A percentile compares a stretch with the other conserved stretches of the same genome.
phyloP scores from a whole-genome alignment of 23 red algal species.

The Agarophyton chilense region DNA sequence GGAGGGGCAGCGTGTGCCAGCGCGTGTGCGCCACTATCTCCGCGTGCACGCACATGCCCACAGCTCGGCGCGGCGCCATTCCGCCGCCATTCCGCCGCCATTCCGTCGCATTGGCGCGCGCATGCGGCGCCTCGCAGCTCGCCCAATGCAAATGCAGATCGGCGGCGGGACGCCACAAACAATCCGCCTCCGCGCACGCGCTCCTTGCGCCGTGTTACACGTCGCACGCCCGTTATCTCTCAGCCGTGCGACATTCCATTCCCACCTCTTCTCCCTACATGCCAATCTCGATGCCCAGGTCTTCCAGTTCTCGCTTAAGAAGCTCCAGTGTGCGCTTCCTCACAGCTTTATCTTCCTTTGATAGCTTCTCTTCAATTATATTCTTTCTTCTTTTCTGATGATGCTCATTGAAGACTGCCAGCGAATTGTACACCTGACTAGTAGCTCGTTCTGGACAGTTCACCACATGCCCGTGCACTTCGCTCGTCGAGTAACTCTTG shows the following conservation, averaged over 20 bases:
- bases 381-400: neutral
- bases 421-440: neutral
- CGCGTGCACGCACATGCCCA: neutral
- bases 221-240: neutral
- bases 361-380: neutral
- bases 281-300: neutral
- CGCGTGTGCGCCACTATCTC: too few relatives aligned
- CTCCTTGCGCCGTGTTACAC: neutral
- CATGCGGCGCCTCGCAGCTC: neutral
- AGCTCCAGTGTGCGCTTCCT: conserved; percentile 12
- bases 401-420: neutral
- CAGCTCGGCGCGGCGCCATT: neutral
- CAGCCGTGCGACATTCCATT: too few relatives aligned
- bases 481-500: neutral
- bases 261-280: neutral
- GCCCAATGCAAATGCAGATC: conserved; percentile 8
- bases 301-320: conserved; percentile 4
- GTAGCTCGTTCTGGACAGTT: neutral
- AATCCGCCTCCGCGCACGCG: conserved; percentile 5
- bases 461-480: conserved; percentile 52
- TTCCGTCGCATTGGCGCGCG: neutral
- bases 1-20: neutral
- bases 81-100: neutral
- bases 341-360: neutral
- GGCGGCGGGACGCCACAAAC: neutral